A percentile compares a stretch with the other conserved stretches of the same genome.
These are phyloP conservation scores for Phoma sp. DNA, from an alignment of 2,329 filamentous ascomycete genomes.

Conservation along the genomic window DNA sequence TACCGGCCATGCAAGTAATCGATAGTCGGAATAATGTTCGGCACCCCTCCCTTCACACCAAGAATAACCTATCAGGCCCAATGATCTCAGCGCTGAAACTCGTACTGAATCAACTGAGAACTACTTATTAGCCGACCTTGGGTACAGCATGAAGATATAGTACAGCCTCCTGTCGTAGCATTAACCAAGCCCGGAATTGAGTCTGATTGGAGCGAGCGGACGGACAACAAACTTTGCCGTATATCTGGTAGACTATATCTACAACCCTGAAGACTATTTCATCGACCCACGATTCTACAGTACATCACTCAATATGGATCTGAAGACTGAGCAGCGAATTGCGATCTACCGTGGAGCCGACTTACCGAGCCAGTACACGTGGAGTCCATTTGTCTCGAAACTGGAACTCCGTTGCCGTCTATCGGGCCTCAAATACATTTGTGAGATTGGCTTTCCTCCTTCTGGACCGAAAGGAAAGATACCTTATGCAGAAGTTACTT, in stretches of 20 bases:
- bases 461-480: constrained; percentile 66
- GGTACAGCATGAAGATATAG: not conserved
- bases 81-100: not conserved
- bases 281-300: not conserved
- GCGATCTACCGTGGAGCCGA: constrained; percentile 62
- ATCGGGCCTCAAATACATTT: constrained; percentile 56
- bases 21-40: not conserved
- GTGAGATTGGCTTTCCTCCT: constrained; percentile 54
- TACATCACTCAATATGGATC: not conserved
- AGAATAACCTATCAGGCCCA: constrained; percentile 1
- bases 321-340: constrained; percentile 19
- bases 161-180: not conserved
- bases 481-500: constrained; percentile 59
- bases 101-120: not conserved
- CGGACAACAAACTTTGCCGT: not conserved
- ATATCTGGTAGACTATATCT: not conserved
- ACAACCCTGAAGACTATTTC: not conserved
- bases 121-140: not conserved
- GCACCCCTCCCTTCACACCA: constrained; percentile 2
- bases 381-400: constrained; percentile 70
- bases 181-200: not conserved
- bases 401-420: constrained; percentile 68
- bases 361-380: constrained; percentile 55
- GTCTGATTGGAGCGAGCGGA: not conserved
- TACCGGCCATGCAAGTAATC: constrained; percentile 4